Conservation (phyloP, 768 basidiomycete species). For the Phlegmacium glaucopus region DNA sequence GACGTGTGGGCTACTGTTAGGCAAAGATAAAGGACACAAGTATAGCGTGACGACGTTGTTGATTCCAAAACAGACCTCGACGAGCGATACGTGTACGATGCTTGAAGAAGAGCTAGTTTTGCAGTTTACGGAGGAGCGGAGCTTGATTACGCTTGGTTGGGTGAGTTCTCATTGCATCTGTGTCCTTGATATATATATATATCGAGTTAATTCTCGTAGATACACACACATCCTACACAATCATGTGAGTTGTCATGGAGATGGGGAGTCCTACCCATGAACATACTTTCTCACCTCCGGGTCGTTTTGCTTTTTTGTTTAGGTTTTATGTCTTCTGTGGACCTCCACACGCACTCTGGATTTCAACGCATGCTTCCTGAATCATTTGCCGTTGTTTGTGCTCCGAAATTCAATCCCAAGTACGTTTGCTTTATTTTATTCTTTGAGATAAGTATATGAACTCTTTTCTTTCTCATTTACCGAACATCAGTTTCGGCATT, state of each 20-base stretch:
- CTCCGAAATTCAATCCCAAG: slow-evolving; percentile 76
- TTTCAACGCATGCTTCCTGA: slow-evolving; percentile 91
- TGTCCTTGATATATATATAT: neutral
- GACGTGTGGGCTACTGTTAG: slow-evolving; percentile 84
- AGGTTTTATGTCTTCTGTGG: slow-evolving; percentile 95
- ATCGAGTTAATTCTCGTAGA: slow-evolving; percentile 39
- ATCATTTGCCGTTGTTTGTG: slow-evolving; percentile 90
- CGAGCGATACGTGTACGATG: slow-evolving; percentile 92
- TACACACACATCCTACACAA: slow-evolving; percentile 90
- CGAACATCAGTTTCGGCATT: slow-evolving; percentile 64
- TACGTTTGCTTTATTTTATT: too few relatives aligned
- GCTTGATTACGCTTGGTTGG: slow-evolving; percentile 88
- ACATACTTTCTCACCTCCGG: too few relatives aligned
- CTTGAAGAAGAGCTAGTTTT: slow-evolving; percentile 85
- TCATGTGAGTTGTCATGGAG: slow-evolving; percentile 50
- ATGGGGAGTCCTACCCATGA: too few relatives aligned
- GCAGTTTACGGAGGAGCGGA: slow-evolving; percentile 78
- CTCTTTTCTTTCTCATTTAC: neutral
- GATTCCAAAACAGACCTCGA: slow-evolving; percentile 86
- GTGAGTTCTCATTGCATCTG: slow-evolving; percentile 57
- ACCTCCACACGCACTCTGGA: slow-evolving; percentile 86
- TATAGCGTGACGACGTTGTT: slow-evolving; percentile 77
- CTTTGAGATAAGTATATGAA: too few relatives aligned
- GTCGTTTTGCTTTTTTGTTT: neutral
- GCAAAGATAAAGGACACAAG: slow-evolving; percentile 57